Percentiles rank a stretch among this genome's conserved stretches.
Evolutionary conservation across 73 alveolate genomes (phyloP).

Genomic region (Chromera velia): DNA sequence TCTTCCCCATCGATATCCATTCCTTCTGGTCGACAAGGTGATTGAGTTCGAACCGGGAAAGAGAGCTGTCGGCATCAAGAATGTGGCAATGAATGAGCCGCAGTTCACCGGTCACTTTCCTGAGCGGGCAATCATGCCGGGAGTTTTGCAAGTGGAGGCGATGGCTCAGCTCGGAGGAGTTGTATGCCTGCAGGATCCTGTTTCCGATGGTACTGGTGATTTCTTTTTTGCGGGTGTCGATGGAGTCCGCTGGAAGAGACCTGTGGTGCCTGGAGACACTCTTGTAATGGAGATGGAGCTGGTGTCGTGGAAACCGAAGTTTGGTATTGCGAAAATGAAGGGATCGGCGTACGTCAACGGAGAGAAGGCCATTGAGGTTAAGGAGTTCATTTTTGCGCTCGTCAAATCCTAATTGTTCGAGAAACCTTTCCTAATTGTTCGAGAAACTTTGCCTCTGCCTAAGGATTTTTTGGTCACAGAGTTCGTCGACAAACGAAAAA

Average conservation of each 20-base stretch:
- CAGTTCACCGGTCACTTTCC: constrained; percentile 49
- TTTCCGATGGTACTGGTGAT: not conserved
- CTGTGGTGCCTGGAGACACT: constrained; percentile 43
- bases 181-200: constrained; percentile 26
- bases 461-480: too few species aligned
- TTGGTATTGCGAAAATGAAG: constrained; percentile 38
- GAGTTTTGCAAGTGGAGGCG: constrained; percentile 38
- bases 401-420: not conserved
- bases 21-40: constrained; percentile 41
- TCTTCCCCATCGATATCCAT: constrained; percentile 36
- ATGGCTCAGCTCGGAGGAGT: constrained; percentile 46
- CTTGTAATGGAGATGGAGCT: constrained; percentile 42
- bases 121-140: constrained; percentile 42
- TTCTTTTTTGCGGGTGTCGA: constrained; percentile 40
- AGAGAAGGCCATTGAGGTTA: constrained; percentile 25
- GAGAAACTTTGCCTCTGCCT: too few species aligned
- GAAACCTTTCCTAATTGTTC: too few species aligned
- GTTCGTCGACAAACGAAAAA: too few species aligned
- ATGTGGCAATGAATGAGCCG: constrained; percentile 38
- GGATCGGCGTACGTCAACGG: constrained; percentile 36
- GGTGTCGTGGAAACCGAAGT: constrained; percentile 17
- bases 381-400: constrained; percentile 21
- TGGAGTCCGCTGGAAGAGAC: constrained; percentile 10
- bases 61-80: constrained; percentile 39
- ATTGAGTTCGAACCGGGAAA: constrained; percentile 33